phyloP scores from a whole-genome alignment of 2,329 filamentous ascomycete genomes.

The Thelonectria blattea region DNA sequence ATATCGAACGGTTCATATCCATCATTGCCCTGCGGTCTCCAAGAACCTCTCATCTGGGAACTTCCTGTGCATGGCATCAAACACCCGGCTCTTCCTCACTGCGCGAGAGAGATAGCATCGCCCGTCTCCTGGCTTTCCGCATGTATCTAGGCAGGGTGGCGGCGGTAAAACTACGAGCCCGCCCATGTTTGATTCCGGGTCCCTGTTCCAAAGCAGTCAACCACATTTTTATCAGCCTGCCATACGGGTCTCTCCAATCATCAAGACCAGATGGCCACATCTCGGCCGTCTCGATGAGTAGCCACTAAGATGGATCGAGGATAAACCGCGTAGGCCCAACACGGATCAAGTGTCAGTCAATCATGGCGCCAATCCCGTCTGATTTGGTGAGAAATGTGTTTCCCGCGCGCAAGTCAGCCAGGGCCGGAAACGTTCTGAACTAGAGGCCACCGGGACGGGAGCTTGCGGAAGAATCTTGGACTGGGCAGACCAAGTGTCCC shows the following conservation, averaged over 20 bases:
- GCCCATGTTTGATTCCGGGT: too few species aligned
- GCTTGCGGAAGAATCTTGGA: conserved; percentile 7
- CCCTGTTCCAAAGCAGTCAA: conserved; percentile 36
- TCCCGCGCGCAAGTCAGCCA: conserved; percentile 42
- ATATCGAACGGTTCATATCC: too few species aligned
- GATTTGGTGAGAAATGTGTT: conserved; percentile 42
- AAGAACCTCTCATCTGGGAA: too few species aligned
- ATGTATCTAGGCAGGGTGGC: conserved; percentile 43
- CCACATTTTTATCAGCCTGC: conserved; percentile 42
- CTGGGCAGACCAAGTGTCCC: conserved; percentile 40
- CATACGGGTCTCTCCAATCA: conserved; percentile 41
- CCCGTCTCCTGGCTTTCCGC: conserved; percentile 45
- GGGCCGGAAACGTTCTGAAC: conserved; percentile 29
- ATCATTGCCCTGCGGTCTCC: too few species aligned
- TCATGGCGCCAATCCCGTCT: conserved; percentile 34
- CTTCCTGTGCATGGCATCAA: too few species aligned
- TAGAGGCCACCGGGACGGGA: too few species aligned
- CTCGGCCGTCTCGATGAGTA: conserved; percentile 43
- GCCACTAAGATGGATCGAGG: conserved; percentile 47
- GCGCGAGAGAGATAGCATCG: too few species aligned
- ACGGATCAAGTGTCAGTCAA: conserved; percentile 51
- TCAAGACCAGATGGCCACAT: conserved; percentile 41
- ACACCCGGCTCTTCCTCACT: too few species aligned
- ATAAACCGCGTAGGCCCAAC: conserved; percentile 42
- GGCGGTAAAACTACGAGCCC: too few species aligned